phyloP scores from a whole-genome alignment of 805 yeast species.

The Phaffomyces antillensis region DNA sequence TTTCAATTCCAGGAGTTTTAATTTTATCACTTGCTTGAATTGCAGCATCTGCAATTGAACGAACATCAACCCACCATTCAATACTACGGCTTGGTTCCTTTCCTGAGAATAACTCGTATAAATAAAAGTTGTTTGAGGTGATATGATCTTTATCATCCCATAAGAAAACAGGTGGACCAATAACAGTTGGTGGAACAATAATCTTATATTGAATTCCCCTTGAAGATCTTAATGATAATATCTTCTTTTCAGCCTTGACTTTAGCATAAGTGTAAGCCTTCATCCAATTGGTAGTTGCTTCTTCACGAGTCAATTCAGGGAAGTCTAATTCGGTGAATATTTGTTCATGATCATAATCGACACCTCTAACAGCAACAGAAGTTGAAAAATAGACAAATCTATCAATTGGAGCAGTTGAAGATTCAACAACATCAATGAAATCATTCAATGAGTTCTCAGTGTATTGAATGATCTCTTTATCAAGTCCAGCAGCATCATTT shows the following conservation, averaged over 20 bases:
- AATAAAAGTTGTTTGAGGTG: conserved; percentile 1
- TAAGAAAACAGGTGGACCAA: conserved; percentile 4
- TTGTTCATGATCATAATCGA: background rate
- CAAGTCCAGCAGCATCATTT: conserved; percentile 1
- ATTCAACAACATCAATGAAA: conserved; percentile 3
- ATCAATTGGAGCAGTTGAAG: conserved; percentile 3
- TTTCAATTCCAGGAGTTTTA: conserved; percentile 1
- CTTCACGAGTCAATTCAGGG: background rate
- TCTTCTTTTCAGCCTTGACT: conserved; percentile 3
- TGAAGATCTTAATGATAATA: background rate
- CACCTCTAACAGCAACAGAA: conserved; percentile 9
- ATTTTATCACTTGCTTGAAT: conserved; percentile 5
- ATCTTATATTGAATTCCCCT: conserved; percentile 6
- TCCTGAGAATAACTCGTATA: conserved; percentile 1
- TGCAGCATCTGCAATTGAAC: conserved; percentile 6
- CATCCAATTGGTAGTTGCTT: background rate
- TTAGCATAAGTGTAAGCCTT: conserved; percentile 8
- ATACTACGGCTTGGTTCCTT: background rate
- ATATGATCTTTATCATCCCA: background rate
- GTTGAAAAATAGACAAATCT: conserved; percentile 8
- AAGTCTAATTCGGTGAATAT: conserved; percentile 4
- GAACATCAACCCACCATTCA: conserved; percentile 10
- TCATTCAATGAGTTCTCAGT: conserved; percentile 2
- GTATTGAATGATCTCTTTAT: conserved; percentile 2
- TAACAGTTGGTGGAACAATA: conserved; percentile 9